Conservation (phyloP, 2,329 filamentous ascomycete species). For the Lomentospora prolificans region DNA sequence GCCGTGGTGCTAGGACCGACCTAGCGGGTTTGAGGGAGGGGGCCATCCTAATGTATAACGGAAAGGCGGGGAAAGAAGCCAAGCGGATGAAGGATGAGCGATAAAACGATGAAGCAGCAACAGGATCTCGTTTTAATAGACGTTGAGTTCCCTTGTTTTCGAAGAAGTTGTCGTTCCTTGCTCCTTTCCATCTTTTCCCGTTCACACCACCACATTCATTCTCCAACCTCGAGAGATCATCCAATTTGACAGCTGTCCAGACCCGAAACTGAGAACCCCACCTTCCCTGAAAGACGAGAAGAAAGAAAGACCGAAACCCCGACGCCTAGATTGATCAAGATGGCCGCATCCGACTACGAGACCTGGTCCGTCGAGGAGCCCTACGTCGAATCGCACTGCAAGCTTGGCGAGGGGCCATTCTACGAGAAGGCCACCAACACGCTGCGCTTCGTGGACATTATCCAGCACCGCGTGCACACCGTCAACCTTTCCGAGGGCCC, state of each 20-base stretch:
- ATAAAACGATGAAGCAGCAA: not conserved
- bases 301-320: not conserved
- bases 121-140: not conserved
- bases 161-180: not conserved
- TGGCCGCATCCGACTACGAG: conserved; percentile 24
- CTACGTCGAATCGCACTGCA: conserved; percentile 52
- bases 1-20: not conserved
- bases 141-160: not conserved
- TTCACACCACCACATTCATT: not conserved
- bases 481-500: conserved; percentile 57
- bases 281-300: not conserved
- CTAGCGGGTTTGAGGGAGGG: not conserved
- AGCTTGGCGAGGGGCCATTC: conserved; percentile 64
- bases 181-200: not conserved
- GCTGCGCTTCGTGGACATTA: conserved; percentile 76
- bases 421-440: conserved; percentile 56
- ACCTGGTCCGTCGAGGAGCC: conserved; percentile 42
- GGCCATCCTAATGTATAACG: not conserved
- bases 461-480: conserved; percentile 62
- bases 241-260: not conserved
- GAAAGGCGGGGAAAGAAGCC: conserved; percentile 1
- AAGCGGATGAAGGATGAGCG: not conserved
- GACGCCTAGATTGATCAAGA: not conserved
- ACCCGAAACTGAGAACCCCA: too few relatives aligned
- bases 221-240: not conserved